phyloP scores from a whole-genome alignment of 345 rosid genomes.

The Brassica cretica region DNA sequence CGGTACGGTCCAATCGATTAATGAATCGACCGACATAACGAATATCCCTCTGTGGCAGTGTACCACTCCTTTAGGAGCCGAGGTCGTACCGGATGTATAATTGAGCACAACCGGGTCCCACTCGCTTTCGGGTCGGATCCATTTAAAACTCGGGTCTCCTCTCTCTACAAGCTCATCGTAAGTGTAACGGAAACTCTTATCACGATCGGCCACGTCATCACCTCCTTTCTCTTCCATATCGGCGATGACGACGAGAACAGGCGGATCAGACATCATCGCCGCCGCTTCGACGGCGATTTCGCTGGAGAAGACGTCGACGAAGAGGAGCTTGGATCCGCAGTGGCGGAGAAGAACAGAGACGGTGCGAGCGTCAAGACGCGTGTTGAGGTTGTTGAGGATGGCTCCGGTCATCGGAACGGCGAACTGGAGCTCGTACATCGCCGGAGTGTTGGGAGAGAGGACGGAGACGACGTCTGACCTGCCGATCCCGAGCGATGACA shows the following conservation, averaged over 20 bases:
- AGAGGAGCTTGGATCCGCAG: constrained; percentile 61
- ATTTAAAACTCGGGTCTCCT: constrained; percentile 53
- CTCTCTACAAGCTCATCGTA: constrained; percentile 57
- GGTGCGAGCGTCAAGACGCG: constrained; percentile 81
- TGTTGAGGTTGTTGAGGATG: constrained; percentile 73
- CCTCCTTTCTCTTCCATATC: constrained; percentile 41
- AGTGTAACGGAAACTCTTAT: constrained; percentile 29
- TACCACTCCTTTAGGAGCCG: constrained; percentile 86
- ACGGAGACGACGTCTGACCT: constrained; percentile 67
- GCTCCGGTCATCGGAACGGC: constrained; percentile 85
- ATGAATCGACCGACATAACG: constrained; percentile 48
- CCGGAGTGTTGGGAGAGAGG: constrained; percentile 65
- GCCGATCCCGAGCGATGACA: constrained; percentile 52
- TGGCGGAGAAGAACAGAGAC: constrained; percentile 67
- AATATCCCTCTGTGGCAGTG: constrained; percentile 75
- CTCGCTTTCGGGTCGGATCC: constrained; percentile 58
- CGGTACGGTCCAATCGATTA: constrained; percentile 59
- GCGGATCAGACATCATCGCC: constrained; percentile 38
- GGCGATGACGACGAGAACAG: constrained; percentile 51
- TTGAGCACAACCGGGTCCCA: constrained; percentile 72
- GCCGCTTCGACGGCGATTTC: constrained; percentile 56
- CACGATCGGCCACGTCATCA: constrained; percentile 5
- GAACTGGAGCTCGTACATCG: constrained; percentile 91
- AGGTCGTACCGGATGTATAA: constrained; percentile 88
- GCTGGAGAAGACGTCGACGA: constrained; percentile 57